A percentile compares a stretch with the other conserved stretches of the same genome.
phyloP scores from a whole-genome alignment of 352 stramenopile genomes.

The Pythium folliculosum region DNA sequence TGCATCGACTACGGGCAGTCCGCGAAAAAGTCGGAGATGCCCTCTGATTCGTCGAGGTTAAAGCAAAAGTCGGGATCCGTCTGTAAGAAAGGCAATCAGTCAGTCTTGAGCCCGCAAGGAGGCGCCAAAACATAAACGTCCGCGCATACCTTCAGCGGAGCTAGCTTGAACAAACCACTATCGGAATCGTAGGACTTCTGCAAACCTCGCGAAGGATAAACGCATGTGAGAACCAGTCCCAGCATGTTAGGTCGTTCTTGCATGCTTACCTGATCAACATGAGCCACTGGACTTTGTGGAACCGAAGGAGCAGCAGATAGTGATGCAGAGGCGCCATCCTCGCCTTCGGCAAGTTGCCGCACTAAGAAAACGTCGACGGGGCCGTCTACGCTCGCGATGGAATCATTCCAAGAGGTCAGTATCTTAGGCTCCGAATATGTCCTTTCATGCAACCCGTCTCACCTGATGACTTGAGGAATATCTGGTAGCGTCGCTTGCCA shows the following conservation, averaged over 20 bases:
- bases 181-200: conserved; percentile 85
- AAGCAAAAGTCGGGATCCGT: conserved; percentile 89
- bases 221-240: not conserved
- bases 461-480: conserved; percentile 93
- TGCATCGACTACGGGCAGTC: conserved; percentile 57
- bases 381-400: conserved; percentile 47
- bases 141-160: conserved; percentile 69
- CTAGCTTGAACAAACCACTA: conserved; percentile 82
- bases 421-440: not conserved
- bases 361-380: conserved; percentile 92
- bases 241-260: not conserved
- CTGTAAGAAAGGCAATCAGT: conserved; percentile 24
- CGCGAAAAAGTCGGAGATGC: conserved; percentile 87
- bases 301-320: conserved; percentile 16
- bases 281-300: conserved; percentile 39
- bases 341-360: conserved; percentile 49
- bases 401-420: not conserved
- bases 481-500: conserved; percentile 91
- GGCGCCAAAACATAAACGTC: not conserved
- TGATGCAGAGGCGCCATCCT: conserved; percentile 21
- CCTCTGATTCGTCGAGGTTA: conserved; percentile 85
- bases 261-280: conserved; percentile 59
- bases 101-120: not conserved
- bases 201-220: not conserved
- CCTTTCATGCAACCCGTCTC: not conserved